Conservation (phyloP, 352 stramenopile genomes). For the Phytophthora hibernalis region DNA sequence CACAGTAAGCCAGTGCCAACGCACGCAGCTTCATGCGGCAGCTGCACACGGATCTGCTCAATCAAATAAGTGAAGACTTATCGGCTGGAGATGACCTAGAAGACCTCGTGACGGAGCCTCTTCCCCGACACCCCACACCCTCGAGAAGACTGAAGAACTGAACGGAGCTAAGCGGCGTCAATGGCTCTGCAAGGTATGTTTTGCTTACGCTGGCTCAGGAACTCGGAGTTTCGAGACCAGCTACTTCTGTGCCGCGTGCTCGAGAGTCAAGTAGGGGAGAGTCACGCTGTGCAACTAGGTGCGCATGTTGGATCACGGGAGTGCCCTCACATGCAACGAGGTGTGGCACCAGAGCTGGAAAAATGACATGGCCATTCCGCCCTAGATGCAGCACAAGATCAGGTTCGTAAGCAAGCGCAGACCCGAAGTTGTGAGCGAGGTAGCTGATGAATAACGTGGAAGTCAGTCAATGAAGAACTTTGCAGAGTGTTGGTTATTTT, state of each 20-base stretch:
- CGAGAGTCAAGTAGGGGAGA: neutral
- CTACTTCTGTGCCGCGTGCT: constrained; percentile 26
- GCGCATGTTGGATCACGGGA: too few species aligned
- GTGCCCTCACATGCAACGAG: neutral
- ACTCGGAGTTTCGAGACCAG: constrained; percentile 25
- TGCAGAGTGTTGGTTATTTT: neutral
- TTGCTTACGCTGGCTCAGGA: neutral
- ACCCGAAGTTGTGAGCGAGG: too few species aligned
- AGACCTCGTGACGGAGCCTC: constrained; percentile 6
- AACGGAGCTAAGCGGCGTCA: neutral
- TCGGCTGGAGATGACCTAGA: constrained; percentile 2
- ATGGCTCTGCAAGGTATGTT: constrained; percentile 27
- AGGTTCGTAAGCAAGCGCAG: constrained; percentile 9
- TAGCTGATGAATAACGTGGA: neutral
- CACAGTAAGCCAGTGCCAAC: neutral
- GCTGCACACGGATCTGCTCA: neutral
- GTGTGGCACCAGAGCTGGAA: constrained; percentile 28
- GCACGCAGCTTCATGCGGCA: neutral
- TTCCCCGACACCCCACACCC: too few species aligned
- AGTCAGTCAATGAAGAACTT: neutral
- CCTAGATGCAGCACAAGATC: constrained; percentile 10
- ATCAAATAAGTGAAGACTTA: neutral
- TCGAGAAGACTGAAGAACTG: too few species aligned
- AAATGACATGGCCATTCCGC: constrained; percentile 1
- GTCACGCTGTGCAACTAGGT: too few species aligned